Conservation (phyloP, 306 rosid genomes). For the Lathyrus oleraceus region DNA sequence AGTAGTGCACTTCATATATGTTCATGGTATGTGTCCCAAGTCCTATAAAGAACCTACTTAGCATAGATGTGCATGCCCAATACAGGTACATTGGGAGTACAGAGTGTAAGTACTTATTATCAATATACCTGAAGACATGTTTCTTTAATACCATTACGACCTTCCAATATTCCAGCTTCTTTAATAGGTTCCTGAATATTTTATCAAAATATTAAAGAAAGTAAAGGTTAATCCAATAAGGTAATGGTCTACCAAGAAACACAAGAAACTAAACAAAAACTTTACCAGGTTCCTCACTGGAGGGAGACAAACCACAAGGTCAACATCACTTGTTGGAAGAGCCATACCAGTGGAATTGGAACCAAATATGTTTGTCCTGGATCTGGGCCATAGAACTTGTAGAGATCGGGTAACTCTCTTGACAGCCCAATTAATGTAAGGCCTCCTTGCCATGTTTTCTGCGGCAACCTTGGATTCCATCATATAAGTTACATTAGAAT, state of each 20-base stretch:
- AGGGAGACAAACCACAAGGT: conserved; percentile 91
- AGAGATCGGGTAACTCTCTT: conserved; percentile 90
- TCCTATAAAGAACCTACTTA: conserved; percentile 15
- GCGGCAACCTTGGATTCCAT: conserved; percentile 71
- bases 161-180: conserved; percentile 99
- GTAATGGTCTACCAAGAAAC: conserved; percentile 17
- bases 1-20: conserved; percentile 7
- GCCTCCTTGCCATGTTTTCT: conserved; percentile 81
- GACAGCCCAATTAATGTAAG: conserved; percentile 92
- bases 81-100: conserved; percentile 5
- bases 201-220: conserved; percentile 8
- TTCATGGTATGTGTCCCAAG: conserved; percentile 18
- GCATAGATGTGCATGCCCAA: conserved; percentile 25
- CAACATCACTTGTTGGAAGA: conserved; percentile 98
- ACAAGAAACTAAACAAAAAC: conserved; percentile 4
- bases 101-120: conserved; percentile 21
- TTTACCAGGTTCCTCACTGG: conserved; percentile 96
- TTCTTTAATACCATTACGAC: conserved; percentile 97
- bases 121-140: conserved; percentile 92
- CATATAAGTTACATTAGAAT: conserved; percentile 32
- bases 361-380: conserved; percentile 87
- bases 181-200: conserved; percentile 84
- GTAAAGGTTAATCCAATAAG: conserved; percentile 20
- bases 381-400: conserved; percentile 97
- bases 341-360: conserved; percentile 91